phyloP scores from a whole-genome alignment of 2,329 filamentous ascomycete genomes.

The Ceratocystis diversiconidia region DNA sequence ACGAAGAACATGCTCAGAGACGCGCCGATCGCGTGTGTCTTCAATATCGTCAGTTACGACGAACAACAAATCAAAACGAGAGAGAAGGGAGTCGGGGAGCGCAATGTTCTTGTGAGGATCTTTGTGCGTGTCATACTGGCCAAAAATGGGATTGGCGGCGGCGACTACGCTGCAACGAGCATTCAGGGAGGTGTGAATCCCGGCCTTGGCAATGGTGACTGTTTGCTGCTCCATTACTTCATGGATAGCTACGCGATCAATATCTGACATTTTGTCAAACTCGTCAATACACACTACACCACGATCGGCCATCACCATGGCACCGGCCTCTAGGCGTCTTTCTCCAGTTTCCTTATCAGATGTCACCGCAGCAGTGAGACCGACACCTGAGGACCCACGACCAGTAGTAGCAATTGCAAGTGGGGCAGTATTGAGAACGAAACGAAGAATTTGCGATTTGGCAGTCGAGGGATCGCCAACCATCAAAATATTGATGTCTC shows the following conservation, averaged over 20 bases:
- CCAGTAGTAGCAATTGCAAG: conserved; percentile 94
- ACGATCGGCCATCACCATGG: conserved; percentile 94
- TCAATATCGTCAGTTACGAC: conserved; percentile 98
- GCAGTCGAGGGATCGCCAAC: conserved; percentile 96
- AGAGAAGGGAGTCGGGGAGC: conserved; percentile 85
- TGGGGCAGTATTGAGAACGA: conserved; percentile 92
- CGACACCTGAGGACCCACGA: conserved; percentile 89
- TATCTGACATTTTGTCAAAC: conserved; percentile 99
- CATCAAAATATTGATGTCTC: conserved; percentile 99
- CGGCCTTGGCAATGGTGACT: conserved; percentile 95
- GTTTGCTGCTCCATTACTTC: conserved; percentile 99
- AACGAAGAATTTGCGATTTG: conserved; percentile 93
- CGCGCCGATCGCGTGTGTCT: conserved; percentile 73
- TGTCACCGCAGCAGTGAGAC: conserved; percentile 92
- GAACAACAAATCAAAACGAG: conserved; percentile 96
- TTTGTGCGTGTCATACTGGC: conserved; percentile 96
- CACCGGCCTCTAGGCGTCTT: conserved; percentile 84
- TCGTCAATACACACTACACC: conserved; percentile 98
- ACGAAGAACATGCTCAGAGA: conserved; percentile 90
- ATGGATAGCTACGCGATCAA: conserved; percentile 95
- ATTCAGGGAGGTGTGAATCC: conserved; percentile 94
- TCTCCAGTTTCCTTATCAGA: conserved; percentile 96
- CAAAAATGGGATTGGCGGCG: conserved; percentile 93
- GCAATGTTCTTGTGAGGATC: conserved; percentile 98
- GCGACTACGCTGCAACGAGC: conserved; percentile 93